phyloP scores from a whole-genome alignment of 805 yeast species.

The Maudiozyma barnettii region DNA sequence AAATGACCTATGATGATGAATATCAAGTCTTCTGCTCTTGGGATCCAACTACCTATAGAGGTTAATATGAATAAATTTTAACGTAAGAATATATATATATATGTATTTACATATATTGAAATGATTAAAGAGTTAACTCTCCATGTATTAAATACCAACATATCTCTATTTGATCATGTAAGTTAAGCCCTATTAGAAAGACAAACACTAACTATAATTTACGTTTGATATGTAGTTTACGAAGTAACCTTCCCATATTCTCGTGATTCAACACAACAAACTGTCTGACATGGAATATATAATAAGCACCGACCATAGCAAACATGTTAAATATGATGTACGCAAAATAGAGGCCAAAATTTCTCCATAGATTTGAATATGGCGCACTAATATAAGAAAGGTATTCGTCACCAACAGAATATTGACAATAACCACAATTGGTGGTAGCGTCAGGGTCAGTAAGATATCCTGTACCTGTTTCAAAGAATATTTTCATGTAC shows the following conservation, averaged over 20 bases:
- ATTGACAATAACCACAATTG: constrained; percentile 47
- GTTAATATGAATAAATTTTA: background rate
- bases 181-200: too few species aligned
- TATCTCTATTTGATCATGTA: too few species aligned
- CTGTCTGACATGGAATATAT: constrained; percentile 40
- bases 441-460: constrained; percentile 30
- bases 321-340: constrained; percentile 37
- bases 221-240: background rate
- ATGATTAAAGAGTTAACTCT: too few species aligned
- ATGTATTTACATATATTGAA: background rate
- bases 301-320: constrained; percentile 38
- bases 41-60: constrained; percentile 1
- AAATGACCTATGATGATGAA: background rate
- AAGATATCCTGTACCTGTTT: constrained; percentile 17
- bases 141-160: too few species aligned
- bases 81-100: background rate
- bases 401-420: constrained; percentile 43
- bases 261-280: background rate
- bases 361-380: constrained; percentile 41
- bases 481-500: constrained; percentile 14
- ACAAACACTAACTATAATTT: background rate
- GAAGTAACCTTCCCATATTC: background rate
- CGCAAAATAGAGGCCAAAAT: constrained; percentile 46
- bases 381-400: constrained; percentile 30
- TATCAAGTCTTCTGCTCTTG: background rate